Evolutionary conservation across 2,329 filamentous ascomycete genomes (phyloP), one percentile per base, ranked within the genome.

Genomic region (Venturia effusa): DNA sequence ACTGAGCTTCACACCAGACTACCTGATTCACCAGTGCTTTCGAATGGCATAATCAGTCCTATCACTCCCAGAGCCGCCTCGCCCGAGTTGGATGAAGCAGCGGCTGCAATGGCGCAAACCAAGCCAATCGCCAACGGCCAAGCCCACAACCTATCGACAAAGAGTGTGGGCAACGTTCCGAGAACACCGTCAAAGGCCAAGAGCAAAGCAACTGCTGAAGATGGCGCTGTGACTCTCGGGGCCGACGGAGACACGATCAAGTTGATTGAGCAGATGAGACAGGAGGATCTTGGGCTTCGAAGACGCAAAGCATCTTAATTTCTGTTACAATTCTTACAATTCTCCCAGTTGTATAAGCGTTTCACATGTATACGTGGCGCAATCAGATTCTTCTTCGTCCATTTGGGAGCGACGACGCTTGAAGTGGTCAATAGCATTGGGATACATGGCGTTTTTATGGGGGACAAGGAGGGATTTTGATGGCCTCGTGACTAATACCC

Each of bases 251-350:
- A 62, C 15, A 62, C 60, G 32, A 51, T 32, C 17, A 51, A 51
- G 60, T 41, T 62, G 22, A 62, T 62, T 48, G 60, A 62, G 60
- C 60, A 62, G 41, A 37, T 54, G 41, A 27, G 60, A 32, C 41
- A 62, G 43, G 60, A 62, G 60, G 43, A 62, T 34, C 24, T 54
- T 40, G 60, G 60, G 3, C 41, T 62, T 15, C 37, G 60, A 48
- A 45, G 40, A 37, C 60, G 60, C 30, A 62, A 41, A 34, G 51
- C 17, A n/a, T 57, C 51, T 32, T 57, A 34, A 57, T n/a, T 32
- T 57, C n/a, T 57, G 1, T 34, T 57, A 54, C 10, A 57, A 5
- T 57, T 57, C 5, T 34, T 57, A 54, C 10, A 57, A 5, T 57
- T 57, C 22, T 13, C 19, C 34, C 15, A 7, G 15, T 57, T 34